Evolutionary conservation across 2,329 filamentous ascomycete species (phyloP).

Genomic region (Ophiocordyceps camponoti-rufipedis): DNA sequence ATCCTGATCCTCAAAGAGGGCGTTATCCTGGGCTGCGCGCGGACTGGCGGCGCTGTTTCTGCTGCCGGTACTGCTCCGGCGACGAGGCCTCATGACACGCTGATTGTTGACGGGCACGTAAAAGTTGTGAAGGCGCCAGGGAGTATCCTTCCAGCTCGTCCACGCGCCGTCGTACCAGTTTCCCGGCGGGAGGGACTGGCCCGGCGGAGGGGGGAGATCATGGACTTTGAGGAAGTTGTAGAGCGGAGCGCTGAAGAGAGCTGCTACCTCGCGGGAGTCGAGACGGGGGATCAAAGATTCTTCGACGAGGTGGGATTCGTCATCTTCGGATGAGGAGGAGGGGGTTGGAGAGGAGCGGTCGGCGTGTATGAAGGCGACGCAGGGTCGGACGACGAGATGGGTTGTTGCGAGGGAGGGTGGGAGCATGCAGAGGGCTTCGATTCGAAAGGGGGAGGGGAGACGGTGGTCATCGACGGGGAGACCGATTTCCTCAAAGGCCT

Average conservation of each 20-base stretch:
- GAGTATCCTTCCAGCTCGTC: slow-evolving; percentile 57
- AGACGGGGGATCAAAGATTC: slow-evolving; percentile 60
- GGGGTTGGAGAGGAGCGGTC: slow-evolving; percentile 17
- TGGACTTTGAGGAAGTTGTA: slow-evolving; percentile 54
- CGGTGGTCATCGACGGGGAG: slow-evolving; percentile 52
- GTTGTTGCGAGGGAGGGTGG: slow-evolving; percentile 60
- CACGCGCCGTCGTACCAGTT: slow-evolving; percentile 77
- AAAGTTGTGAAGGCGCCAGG: slow-evolving; percentile 86
- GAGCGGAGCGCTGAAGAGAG: slow-evolving; percentile 82
- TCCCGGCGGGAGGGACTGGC: slow-evolving; percentile 25
- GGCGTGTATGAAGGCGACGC: slow-evolving; percentile 59
- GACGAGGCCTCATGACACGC: slow-evolving; percentile 43
- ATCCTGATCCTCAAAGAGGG: slow-evolving; percentile 26
- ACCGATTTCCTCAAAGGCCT: slow-evolving; percentile 87
- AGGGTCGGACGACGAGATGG: slow-evolving; percentile 56
- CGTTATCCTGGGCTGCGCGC: slow-evolving; percentile 21
- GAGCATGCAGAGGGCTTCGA: slow-evolving; percentile 76
- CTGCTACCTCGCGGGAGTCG: slow-evolving; percentile 80
- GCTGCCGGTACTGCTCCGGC: not conserved
- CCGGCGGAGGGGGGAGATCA: slow-evolving; percentile 31
- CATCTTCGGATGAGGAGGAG: not conserved
- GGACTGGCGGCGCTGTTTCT: slow-evolving; percentile 11
- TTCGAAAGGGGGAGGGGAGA: slow-evolving; percentile 58
- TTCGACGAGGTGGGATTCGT: slow-evolving; percentile 32
- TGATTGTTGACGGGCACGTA: slow-evolving; percentile 65